phyloP scores from a whole-genome alignment of 1,284 basidiomycete genomes.

The Apiotrichum gamsii region DNA sequence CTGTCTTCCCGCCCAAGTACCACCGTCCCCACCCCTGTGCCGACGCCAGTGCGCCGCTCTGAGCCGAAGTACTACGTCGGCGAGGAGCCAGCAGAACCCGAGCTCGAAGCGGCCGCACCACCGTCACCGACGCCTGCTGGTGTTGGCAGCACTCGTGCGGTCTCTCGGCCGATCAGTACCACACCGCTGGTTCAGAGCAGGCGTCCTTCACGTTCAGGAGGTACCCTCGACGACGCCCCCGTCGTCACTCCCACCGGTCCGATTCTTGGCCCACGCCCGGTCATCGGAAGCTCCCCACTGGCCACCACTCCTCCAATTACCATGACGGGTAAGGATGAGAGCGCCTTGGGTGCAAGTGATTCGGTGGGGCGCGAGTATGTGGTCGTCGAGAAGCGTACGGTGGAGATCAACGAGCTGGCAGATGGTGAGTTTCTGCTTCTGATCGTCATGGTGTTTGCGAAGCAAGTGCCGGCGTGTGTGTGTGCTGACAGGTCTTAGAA shows the following conservation, averaged over 20 bases:
- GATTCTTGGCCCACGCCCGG: constrained; percentile 5
- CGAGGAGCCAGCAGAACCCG: constrained; percentile 21
- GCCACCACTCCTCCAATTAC: constrained; percentile 43
- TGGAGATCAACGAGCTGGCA: constrained; percentile 55
- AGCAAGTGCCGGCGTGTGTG: background rate
- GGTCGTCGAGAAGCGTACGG: constrained; percentile 54
- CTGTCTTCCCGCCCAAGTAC: background rate
- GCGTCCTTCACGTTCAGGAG: constrained; percentile 8
- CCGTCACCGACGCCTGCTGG: constrained; percentile 4
- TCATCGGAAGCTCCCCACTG: constrained; percentile 38
- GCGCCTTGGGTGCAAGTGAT: constrained; percentile 34
- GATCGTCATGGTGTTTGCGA: too few species aligned
- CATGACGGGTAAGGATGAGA: constrained; percentile 36
- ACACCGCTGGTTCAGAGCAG: constrained; percentile 17
- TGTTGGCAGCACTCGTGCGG: constrained; percentile 9
- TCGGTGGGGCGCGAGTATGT: constrained; percentile 51
- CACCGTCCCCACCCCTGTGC: constrained; percentile 7
- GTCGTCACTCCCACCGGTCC: constrained; percentile 30
- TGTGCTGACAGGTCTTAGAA: constrained; percentile 28
- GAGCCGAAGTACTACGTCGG: constrained; percentile 44
- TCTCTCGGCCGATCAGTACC: constrained; percentile 27
- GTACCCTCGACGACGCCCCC: constrained; percentile 31
- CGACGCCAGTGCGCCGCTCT: constrained; percentile 18
- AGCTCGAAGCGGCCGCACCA: background rate
- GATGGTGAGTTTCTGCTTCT: constrained; percentile 47